Evolutionary conservation across 1,284 basidiomycete species (phyloP).

Genomic region (Cutaneotrichosporon mucoides): DNA sequence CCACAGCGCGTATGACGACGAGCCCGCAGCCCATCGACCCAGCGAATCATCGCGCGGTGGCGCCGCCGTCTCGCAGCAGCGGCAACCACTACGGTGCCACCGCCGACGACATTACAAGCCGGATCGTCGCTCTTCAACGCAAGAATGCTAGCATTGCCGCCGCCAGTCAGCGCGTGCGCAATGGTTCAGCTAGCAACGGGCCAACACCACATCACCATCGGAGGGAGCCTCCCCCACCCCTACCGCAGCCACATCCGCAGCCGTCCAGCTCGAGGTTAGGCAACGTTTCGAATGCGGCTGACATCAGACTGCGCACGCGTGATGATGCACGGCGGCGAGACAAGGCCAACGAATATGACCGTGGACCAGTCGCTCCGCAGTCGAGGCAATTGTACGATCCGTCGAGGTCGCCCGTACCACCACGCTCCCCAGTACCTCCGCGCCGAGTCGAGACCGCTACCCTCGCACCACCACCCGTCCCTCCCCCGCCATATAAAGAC

Average conservation of each 20-base stretch:
- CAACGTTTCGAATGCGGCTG: background rate
- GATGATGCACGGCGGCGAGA: constrained; percentile 2
- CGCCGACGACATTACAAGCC: constrained; percentile 14
- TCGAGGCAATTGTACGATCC: constrained; percentile 16
- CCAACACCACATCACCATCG: background rate
- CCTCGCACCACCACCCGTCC: background rate
- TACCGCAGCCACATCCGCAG: background rate
- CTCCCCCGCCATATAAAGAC: background rate
- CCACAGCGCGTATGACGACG: constrained; percentile 1
- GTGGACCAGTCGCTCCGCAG: constrained; percentile 7
- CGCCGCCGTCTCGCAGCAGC: background rate
- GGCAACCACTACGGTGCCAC: background rate
- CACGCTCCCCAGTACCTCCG: background rate
- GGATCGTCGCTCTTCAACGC: constrained; percentile 30
- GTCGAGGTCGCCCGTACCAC: background rate
- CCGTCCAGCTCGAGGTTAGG: background rate
- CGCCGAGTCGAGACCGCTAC: background rate
- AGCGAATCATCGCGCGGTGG: background rate
- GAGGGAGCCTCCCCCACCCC: background rate
- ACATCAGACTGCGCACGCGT: background rate
- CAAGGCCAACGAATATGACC: constrained; percentile 17
- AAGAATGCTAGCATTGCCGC: constrained; percentile 23
- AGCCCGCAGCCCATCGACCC: constrained; percentile 6
- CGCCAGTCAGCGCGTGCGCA: background rate
- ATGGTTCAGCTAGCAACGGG: background rate